Percentiles rank a stretch among this genome's conserved stretches.
phyloP scores from a whole-genome alignment of 73 alveolate species.

The Paramecium caudatum region DNA sequence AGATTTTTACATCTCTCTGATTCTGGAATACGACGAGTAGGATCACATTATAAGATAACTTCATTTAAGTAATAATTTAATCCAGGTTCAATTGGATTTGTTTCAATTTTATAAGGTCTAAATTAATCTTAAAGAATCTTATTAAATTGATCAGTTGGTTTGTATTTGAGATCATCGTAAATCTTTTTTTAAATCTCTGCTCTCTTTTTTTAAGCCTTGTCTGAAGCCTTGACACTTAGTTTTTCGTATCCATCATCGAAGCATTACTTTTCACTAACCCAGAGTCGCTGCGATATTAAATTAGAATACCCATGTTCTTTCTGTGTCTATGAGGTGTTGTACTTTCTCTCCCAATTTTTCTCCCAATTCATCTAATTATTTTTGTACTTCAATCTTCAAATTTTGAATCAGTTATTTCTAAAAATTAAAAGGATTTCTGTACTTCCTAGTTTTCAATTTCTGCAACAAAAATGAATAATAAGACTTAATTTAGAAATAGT shows the following conservation, averaged over 20 bases:
- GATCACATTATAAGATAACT: slow-evolving; percentile 32
- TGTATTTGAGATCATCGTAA: slow-evolving; percentile 42
- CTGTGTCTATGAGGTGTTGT: slow-evolving; percentile 36
- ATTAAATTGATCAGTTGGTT: not conserved
- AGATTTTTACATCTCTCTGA: slow-evolving; percentile 32
- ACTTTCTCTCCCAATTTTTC: slow-evolving; percentile 37
- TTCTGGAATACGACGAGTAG: not conserved
- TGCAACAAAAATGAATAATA: slow-evolving; percentile 23
- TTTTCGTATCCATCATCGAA: slow-evolving; percentile 48
- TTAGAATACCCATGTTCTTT: slow-evolving; percentile 61
- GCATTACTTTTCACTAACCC: slow-evolving; percentile 24
- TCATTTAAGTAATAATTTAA: slow-evolving; percentile 60
- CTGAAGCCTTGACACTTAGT: not conserved
- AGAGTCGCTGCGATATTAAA: slow-evolving; percentile 23
- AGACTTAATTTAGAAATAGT: slow-evolving; percentile 40
- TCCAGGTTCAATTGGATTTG: slow-evolving; percentile 70
- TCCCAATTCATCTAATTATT: slow-evolving; percentile 39
- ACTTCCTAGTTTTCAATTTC: slow-evolving; percentile 36
- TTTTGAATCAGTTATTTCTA: slow-evolving; percentile 33
- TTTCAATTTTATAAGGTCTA: slow-evolving; percentile 35
- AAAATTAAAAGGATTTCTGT: slow-evolving; percentile 38
- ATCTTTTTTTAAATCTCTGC: not conserved
- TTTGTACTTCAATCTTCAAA: slow-evolving; percentile 14
- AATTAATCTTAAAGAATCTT: not conserved
- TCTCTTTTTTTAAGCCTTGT: slow-evolving; percentile 27